These are phyloP conservation scores for Polytrichum commune DNA, from an alignment of 225 moss, liverwort and hornwort species.

Conservation along the genomic window DNA sequence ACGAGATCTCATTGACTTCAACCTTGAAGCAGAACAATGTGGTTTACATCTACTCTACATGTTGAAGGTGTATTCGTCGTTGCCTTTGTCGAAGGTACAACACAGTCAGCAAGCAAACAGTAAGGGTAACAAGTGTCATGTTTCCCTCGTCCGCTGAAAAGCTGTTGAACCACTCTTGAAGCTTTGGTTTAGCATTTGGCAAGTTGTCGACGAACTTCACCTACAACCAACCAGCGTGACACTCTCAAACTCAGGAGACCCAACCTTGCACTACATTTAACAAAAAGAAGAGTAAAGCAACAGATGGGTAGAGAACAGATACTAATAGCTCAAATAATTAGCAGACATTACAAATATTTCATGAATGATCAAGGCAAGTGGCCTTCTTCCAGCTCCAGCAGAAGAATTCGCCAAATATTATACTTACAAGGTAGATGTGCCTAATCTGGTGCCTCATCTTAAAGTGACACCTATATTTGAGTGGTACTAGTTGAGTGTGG, in stretches of 20 bases:
- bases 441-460: too few relatives aligned
- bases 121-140: slow-evolving; percentile 49
- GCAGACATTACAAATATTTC: background rate
- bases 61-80: slow-evolving; percentile 35
- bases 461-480: too few relatives aligned
- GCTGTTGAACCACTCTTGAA: slow-evolving; percentile 26
- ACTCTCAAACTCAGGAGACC: too few relatives aligned
- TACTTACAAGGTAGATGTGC: too few relatives aligned
- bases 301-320: too few relatives aligned
- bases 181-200: slow-evolving; percentile 24
- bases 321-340: too few relatives aligned
- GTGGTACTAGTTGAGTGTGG: too few relatives aligned
- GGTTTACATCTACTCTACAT: slow-evolving; percentile 15
- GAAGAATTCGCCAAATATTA: background rate
- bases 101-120: slow-evolving; percentile 53
- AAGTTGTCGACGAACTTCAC: slow-evolving; percentile 42
- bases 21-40: too few relatives aligned
- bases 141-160: slow-evolving; percentile 45
- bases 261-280: too few relatives aligned
- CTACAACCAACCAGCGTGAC: slow-evolving; percentile 16
- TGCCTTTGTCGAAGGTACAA: slow-evolving; percentile 66
- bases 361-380: background rate
- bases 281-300: too few relatives aligned
- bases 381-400: background rate
- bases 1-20: too few relatives aligned